These are phyloP conservation scores for Spergularia bocconei DNA, from an alignment of 148 eudicot genomes.

Conservation along the genomic window DNA sequence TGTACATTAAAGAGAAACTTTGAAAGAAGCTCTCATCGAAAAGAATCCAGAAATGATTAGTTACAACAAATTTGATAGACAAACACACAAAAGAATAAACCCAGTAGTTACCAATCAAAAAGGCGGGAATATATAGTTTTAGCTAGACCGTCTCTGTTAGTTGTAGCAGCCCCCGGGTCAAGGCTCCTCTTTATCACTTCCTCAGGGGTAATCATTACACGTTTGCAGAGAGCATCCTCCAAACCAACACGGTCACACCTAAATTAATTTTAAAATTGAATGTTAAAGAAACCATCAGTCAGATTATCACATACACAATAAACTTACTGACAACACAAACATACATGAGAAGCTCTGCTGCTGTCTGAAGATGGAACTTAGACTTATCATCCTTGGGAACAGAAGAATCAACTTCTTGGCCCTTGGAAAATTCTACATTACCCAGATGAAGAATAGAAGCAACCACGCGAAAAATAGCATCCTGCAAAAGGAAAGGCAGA, in stretches of 20 bases:
- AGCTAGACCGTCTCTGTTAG: slow-evolving; percentile 93
- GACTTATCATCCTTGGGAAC: slow-evolving; percentile 69
- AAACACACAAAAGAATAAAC: neutral
- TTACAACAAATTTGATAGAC: slow-evolving; percentile 7
- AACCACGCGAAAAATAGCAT: slow-evolving; percentile 86
- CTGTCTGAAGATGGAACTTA: slow-evolving; percentile 69
- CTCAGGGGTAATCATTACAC: slow-evolving; percentile 93
- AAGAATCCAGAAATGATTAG: slow-evolving; percentile 8
- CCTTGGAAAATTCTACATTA: slow-evolving; percentile 68
- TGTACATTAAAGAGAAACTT: slow-evolving; percentile 28
- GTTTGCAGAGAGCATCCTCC: slow-evolving; percentile 81
- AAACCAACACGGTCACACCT: slow-evolving; percentile 74
- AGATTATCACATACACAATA: neutral
- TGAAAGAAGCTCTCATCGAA: slow-evolving; percentile 9
- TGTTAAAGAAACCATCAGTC: slow-evolving; percentile 5
- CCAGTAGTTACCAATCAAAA: slow-evolving; percentile 69
- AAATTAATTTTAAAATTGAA: slow-evolving; percentile 17
- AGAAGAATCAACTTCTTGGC: slow-evolving; percentile 80
- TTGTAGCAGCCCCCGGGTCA: slow-evolving; percentile 65
- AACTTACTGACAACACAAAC: slow-evolving; percentile 19
- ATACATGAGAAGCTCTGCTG: slow-evolving; percentile 80
- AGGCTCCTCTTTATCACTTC: slow-evolving; percentile 88
- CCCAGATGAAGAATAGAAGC: slow-evolving; percentile 88
- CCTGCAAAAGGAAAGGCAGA: slow-evolving; percentile 38
- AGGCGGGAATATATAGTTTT: slow-evolving; percentile 79